Base-by-base conservation (phyloP, 2,329 filamentous ascomycete genomes). In the Saccharata proteae region DNA sequence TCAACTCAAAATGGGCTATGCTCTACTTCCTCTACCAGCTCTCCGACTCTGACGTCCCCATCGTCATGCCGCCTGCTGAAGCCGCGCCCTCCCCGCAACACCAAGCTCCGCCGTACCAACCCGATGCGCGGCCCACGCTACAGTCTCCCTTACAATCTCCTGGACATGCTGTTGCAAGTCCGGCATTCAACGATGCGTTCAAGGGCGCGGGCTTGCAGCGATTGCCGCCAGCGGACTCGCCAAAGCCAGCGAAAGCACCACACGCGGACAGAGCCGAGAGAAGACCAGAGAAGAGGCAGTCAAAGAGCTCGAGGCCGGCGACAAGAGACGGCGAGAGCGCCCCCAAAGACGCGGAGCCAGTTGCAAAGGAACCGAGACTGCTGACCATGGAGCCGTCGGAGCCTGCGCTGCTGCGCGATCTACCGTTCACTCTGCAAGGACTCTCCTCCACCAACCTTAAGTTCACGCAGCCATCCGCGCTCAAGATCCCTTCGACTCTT, bases 1-100 rank as follows among this genome's bases (percentile, higher is more conserved):
- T 98, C 26, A 80, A 82, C 47, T 81, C 93, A 56, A 98, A 98
- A 69, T 96, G 86, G 85, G 84, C 81, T 3, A 94, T 98, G 42
- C 67, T 98, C 13, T 92, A 92, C 52, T 74, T 98, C 24, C 71
- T 98, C 24, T 80, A 90, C 52, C 77, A 83, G 45, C 70, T 94
- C 28, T 76, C 82, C 38, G 80, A 86, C 48, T 74, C 71, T 29
- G 46, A 52, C n/a, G 18, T 42, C 40, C 3, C 66, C 64, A 65
- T 25, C 52, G 61, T 8, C 61, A 62, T n/a, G 43, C 65, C 22
- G 14, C 30, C 21, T 16, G 21, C 30, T 2, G 17, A 21, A 30
- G 32, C 32, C 8, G 26, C 29, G 20, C 26, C 34, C 9, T 36
- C 34, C 16, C 4, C 48, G 41, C 29, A 29, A 18, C 28, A 19